Evolutionary conservation across 1,284 basidiomycete genomes (phyloP).

Genomic region (Pyrrhoderma lamaoense): DNA sequence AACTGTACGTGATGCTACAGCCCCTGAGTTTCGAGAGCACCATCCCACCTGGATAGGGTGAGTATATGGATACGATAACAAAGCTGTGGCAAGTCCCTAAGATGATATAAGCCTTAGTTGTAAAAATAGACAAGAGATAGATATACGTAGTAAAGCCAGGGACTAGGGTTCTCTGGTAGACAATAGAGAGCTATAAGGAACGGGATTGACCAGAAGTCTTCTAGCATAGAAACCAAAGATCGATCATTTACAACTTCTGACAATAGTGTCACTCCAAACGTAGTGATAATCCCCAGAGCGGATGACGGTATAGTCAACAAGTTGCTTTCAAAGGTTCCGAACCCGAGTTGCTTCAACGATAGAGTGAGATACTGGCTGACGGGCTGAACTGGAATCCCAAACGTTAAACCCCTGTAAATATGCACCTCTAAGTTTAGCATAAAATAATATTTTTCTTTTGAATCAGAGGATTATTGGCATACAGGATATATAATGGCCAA

Average conservation of each 20-base stretch:
- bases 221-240: conserved; percentile 38
- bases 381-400: conserved; percentile 42
- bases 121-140: neutral
- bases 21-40: conserved; percentile 50
- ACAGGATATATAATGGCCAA: conserved; percentile 61
- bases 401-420: conserved; percentile 33
- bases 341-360: conserved; percentile 52
- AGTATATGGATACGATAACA: conserved; percentile 30
- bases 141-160: conserved; percentile 39
- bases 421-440: too few species aligned
- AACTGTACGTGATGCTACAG: conserved; percentile 47
- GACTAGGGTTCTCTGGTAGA: conserved; percentile 37
- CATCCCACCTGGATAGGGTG: conserved; percentile 41
- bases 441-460: neutral
- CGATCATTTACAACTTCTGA: conserved; percentile 43
- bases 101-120: neutral
- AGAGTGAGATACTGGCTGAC: conserved; percentile 59
- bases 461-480: conserved; percentile 21
- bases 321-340: conserved; percentile 54
- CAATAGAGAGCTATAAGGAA: conserved; percentile 43
- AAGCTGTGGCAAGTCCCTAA: conserved; percentile 26
- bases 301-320: conserved; percentile 52
- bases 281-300: conserved; percentile 36
- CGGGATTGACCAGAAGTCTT: conserved; percentile 46
- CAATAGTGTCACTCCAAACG: conserved; percentile 36